Evolutionary conservation across 352 stramenopile species (phyloP).

Genomic region (Pythium sp.): DNA sequence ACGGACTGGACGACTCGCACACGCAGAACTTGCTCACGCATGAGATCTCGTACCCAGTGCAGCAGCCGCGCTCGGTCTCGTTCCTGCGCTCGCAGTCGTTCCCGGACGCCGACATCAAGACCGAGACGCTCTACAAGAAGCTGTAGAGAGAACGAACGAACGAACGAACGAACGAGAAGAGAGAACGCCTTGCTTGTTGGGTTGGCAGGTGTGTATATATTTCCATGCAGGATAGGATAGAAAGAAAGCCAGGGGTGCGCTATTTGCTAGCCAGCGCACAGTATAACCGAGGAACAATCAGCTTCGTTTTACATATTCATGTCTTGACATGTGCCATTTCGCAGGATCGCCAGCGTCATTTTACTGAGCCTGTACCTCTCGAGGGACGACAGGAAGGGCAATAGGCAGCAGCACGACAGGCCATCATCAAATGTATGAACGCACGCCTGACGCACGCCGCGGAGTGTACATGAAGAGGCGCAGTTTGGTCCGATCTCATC

Average conservation of each 20-base stretch:
- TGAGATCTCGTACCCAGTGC: slow-evolving; percentile 46
- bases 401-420: background rate
- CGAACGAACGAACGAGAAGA: background rate
- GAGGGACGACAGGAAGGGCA: background rate
- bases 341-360: background rate
- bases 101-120: slow-evolving; percentile 65
- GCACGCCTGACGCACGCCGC: background rate
- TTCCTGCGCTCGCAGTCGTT: slow-evolving; percentile 75
- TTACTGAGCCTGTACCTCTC: background rate
- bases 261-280: background rate
- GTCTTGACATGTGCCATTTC: background rate
- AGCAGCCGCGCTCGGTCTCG: slow-evolving; percentile 59
- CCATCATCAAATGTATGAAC: background rate
- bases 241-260: background rate
- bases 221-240: background rate
- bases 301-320: background rate
- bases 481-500: background rate
- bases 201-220: background rate
- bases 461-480: background rate
- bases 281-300: background rate
- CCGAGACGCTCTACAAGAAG: slow-evolving; percentile 50
- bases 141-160: slow-evolving; percentile 22
- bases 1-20: slow-evolving; percentile 28
- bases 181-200: background rate
- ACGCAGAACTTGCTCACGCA: slow-evolving; percentile 37